phyloP scores from a whole-genome alignment of 352 stramenopile genomes.

The Thalassiosira exigua region DNA sequence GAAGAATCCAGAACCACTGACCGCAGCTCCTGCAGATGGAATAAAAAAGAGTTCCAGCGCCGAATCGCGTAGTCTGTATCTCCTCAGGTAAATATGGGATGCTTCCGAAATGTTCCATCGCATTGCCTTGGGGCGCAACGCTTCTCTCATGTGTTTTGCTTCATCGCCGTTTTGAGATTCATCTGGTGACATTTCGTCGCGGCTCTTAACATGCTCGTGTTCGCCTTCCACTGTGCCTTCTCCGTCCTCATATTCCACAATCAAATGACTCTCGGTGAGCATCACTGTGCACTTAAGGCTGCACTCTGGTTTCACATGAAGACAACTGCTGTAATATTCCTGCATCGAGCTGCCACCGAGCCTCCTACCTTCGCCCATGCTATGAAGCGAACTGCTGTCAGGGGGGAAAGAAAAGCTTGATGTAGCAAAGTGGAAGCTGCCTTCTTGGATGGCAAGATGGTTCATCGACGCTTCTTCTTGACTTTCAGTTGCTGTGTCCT shows the following conservation, averaged over 20 bases:
- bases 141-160: slow-evolving; percentile 55
- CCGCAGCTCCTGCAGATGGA: slow-evolving; percentile 79
- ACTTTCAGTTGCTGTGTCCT: slow-evolving; percentile 20
- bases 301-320: slow-evolving; percentile 84
- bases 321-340: slow-evolving; percentile 75
- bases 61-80: slow-evolving; percentile 85
- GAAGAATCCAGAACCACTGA: slow-evolving; percentile 79
- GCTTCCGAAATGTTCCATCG: slow-evolving; percentile 85
- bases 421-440: slow-evolving; percentile 75
- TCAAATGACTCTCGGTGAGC: slow-evolving; percentile 82
- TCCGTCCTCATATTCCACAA: slow-evolving; percentile 84
- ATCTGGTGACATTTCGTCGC: slow-evolving; percentile 40
- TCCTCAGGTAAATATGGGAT: slow-evolving; percentile 85
- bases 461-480: slow-evolving; percentile 48
- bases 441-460: slow-evolving; percentile 52
- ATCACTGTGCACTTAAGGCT: slow-evolving; percentile 80
- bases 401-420: slow-evolving; percentile 82
- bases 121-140: slow-evolving; percentile 81
- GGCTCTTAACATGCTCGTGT: slow-evolving; percentile 52
- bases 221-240: slow-evolving; percentile 81
- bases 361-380: slow-evolving; percentile 54
- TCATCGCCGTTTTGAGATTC: slow-evolving; percentile 43
- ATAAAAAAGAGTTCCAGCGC: slow-evolving; percentile 88
- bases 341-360: slow-evolving; percentile 61
- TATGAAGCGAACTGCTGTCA: slow-evolving; percentile 69